A percentile compares a stretch with the other conserved stretches of the same genome.
Evolutionary conservation across 352 stramenopile genomes (phyloP).

Genomic region (Globisporangium perplexum): DNA sequence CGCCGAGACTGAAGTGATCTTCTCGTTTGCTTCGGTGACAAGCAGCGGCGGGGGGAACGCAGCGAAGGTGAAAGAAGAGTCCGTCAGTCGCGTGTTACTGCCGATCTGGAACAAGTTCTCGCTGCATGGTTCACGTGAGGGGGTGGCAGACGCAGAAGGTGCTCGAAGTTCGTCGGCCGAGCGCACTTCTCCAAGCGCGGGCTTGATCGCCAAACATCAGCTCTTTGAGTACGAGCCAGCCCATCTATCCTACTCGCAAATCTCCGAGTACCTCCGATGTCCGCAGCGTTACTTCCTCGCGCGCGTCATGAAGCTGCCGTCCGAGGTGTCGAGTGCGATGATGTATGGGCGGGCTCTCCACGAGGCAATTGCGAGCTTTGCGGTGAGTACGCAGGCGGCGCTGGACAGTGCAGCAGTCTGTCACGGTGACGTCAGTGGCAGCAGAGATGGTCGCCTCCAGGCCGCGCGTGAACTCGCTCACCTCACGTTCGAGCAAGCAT

Average conservation of each 20-base stretch:
- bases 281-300: conserved; percentile 74
- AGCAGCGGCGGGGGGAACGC: conserved; percentile 1
- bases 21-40: conserved; percentile 46
- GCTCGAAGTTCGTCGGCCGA: neutral
- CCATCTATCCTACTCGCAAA: conserved; percentile 80
- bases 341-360: conserved; percentile 72
- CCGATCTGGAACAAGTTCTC: conserved; percentile 19
- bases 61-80: conserved; percentile 11
- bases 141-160: neutral
- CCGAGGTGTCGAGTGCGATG: conserved; percentile 48
- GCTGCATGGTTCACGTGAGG: neutral
- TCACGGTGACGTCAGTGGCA: conserved; percentile 12
- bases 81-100: conserved; percentile 26
- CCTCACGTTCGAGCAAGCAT: neutral
- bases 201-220: neutral
- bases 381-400: conserved; percentile 14
- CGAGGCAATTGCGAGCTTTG: conserved; percentile 59
- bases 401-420: conserved; percentile 14
- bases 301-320: conserved; percentile 55
- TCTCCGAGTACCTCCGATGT: conserved; percentile 74
- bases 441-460: neutral
- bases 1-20: conserved; percentile 24
- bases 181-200: neutral
- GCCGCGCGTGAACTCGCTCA: conserved; percentile 7
- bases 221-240: conserved; percentile 27